Evolutionary conservation across 805 yeast species (phyloP).

Genomic region (Lipomyces sp.): DNA sequence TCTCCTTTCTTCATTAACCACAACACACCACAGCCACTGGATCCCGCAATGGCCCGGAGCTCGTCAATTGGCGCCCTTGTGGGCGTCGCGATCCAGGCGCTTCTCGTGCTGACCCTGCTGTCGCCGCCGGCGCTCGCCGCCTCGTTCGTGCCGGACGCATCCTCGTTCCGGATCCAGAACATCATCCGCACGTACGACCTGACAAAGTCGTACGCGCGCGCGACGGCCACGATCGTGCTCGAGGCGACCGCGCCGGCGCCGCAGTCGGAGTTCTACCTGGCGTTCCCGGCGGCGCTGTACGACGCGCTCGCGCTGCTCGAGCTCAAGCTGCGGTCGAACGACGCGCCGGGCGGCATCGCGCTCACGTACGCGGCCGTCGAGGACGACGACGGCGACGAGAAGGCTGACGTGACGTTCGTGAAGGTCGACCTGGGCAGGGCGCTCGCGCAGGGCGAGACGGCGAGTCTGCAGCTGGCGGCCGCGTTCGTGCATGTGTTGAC

Average conservation of each 20-base stretch:
- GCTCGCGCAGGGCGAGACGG: conserved; percentile 58
- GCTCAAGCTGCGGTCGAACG: conserved; percentile 11
- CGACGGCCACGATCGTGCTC: conserved; percentile 52
- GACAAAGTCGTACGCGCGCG: conserved; percentile 61
- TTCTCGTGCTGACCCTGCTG: too few species aligned
- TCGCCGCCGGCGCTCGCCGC: background rate
- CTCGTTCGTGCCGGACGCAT: background rate
- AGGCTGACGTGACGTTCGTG: conserved; percentile 1
- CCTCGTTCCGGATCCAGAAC: conserved; percentile 33
- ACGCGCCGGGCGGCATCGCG: conserved; percentile 1
- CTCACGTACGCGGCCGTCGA: background rate
- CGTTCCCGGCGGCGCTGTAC: conserved; percentile 51
- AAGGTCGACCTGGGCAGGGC: conserved; percentile 48
- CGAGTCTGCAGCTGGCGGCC: conserved; percentile 49
- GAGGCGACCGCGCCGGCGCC: conserved; percentile 59
- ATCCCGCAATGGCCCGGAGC: too few species aligned
- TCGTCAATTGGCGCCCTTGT: too few species aligned
- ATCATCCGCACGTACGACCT: conserved; percentile 61
- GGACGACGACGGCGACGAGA: background rate
- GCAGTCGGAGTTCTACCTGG: conserved; percentile 52
- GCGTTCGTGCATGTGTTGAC: conserved; percentile 47
- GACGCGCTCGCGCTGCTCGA: conserved; percentile 13
- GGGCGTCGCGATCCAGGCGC: too few species aligned
- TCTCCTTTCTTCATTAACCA: too few species aligned
- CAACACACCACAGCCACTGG: too few species aligned